Evolutionary conservation across 352 stramenopile genomes (phyloP).

Genomic region (Globisporangium acanthophoron): DNA sequence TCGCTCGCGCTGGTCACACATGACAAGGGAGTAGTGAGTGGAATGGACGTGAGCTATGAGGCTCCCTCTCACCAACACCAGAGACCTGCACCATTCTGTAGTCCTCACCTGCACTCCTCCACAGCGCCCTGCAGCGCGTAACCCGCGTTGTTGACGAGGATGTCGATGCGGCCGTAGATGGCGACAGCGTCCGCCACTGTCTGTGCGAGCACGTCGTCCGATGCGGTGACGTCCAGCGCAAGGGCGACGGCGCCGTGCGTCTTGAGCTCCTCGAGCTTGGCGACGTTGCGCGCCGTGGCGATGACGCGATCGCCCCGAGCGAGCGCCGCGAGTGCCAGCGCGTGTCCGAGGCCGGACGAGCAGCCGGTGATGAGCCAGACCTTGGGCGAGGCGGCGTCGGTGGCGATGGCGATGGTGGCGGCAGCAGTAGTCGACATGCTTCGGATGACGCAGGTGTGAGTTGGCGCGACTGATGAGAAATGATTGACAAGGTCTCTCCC

Average conservation of each 20-base stretch:
- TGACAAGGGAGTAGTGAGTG: no score
- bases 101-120: slow-evolving; percentile 27
- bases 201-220: slow-evolving; percentile 22
- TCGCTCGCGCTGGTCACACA: slow-evolving; percentile 11
- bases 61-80: no score
- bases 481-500: background rate
- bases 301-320: slow-evolving; percentile 41
- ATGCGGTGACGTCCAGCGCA: slow-evolving; percentile 39
- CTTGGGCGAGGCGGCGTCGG: slow-evolving; percentile 16
- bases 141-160: slow-evolving; percentile 47
- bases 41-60: no score
- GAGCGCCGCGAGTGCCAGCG: slow-evolving; percentile 36
- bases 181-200: slow-evolving; percentile 22
- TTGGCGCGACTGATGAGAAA: background rate
- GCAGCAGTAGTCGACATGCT: no score
- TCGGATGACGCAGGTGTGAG: background rate
- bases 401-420: background rate
- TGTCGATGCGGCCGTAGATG: slow-evolving; percentile 41
- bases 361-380: slow-evolving; percentile 52
- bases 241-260: slow-evolving; percentile 19
- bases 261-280: slow-evolving; percentile 31
- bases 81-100: no score
- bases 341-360: slow-evolving; percentile 40
- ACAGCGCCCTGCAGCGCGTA: slow-evolving; percentile 38
- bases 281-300: slow-evolving; percentile 32